Evolutionary conservation across 1,284 basidiomycete genomes (phyloP), one percentile per base, ranked within the genome.

Genomic region (Tilletia caries): DNA sequence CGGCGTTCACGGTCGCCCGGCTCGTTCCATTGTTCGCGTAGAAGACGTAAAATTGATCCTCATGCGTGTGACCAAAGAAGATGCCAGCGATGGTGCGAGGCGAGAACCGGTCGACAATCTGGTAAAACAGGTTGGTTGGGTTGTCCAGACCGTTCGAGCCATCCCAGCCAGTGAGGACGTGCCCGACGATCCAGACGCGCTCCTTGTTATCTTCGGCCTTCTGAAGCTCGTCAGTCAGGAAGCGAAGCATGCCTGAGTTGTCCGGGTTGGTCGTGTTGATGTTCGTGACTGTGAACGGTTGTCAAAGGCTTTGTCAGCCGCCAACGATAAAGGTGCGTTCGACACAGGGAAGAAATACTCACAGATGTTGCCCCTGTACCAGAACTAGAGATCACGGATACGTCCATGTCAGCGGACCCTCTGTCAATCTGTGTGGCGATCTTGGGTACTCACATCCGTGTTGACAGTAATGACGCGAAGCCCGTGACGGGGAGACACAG

Each of bases 41-140:
- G 82, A 88, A 92, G 62, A 92, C 88, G 88, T 88, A 89, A 68
- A 91, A 81, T 82, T 91, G 87, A 80, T 92, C 91, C 80, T 92
- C 91, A 73, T 92, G 91, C 0, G 90, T 90, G 80, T 92, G 91
- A 1, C 91, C 91, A 77, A 87, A 92, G 85, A 92, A 92, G 58
- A 92, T 74, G 89, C 90, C 89, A 34, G 90, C 89, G 71, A 92
- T 91, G 69, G 92, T 90, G 79, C 91, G 90, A 18, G 86, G 86
- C 3, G 91, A 89, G 83, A 88, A 93, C 20, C 91, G 88, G 77
- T 91, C 90, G 67, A 92, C 89, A 70, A 91, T 92, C 69, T 75
- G 72, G 68, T 80, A 71, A 66, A 76, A 70, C 65, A 78, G 74
- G 69, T 79, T 78, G 1, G 79, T 82, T 20, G 75, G 73, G 66